Base-by-base conservation (phyloP, 129 eudicot genomes). In the Mikania micrantha region DNA sequence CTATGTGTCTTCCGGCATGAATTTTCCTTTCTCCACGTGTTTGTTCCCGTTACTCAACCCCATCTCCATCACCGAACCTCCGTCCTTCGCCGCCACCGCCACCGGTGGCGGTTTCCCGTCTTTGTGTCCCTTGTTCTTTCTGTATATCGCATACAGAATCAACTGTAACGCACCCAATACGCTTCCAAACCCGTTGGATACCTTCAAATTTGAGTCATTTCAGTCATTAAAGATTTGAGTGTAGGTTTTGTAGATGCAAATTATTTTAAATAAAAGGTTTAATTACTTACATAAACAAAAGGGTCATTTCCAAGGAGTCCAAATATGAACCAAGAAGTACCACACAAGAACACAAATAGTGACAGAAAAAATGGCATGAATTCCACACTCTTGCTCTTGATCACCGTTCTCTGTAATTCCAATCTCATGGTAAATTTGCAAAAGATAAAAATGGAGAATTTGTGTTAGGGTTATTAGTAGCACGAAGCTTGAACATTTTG, bases 361-460 rank as follows among this genome's bases (percentile, higher is more conserved):
- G 97, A 90, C 50, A 90, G 72, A 58, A 90, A 81, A 66, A 87
- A 87, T 15, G 95, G 97, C 97, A 90, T 90, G 79, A 64, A 90
- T 45, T 90, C 97, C 79, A 87, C 95, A 47, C 97, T 90, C 78
- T 74, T 87, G 8, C 95, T 84, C 68, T 76, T 80, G 24, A 90
- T 79, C 69, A 90, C 97, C 41, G 77, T 36, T 70, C 87, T 84
- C 95, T 87, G 77, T 84, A 2, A 29, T 49, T 66, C 1, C 31
- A 8, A 16, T 20, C 9, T n/a, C n/a, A n/a, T n/a, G n/a, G n/a
- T n/a, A n/a, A n/a, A n/a, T n/a, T n/a, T n/a, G n/a, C n/a, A n/a
- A n/a, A n/a, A n/a, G n/a, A n/a, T n/a, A n/a, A n/a, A n/a, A n/a
- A n/a, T n/a, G n/a, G n/a, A n/a, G n/a, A n/a, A n/a, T n/a, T n/a